Evolutionary conservation across 2,329 filamentous ascomycete species (phyloP).

Genomic region (Colletotrichum lini): DNA sequence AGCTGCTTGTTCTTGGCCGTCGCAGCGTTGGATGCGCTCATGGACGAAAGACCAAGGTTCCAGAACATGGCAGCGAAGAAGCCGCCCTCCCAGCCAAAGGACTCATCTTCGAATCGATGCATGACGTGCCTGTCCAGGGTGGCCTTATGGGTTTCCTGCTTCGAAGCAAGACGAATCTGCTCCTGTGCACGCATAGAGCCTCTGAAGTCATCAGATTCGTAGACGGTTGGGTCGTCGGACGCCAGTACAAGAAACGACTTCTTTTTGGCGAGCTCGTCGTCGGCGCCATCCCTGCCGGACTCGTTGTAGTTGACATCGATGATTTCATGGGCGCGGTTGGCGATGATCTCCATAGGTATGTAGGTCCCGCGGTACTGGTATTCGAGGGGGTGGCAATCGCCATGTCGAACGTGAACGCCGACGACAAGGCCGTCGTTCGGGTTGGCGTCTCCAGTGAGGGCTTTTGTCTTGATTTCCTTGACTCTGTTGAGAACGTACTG

Average conservation of each 20-base stretch:
- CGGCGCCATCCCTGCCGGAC: slow-evolving; percentile 51
- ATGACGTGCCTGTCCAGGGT: slow-evolving; percentile 65
- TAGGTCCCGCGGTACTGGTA: slow-evolving; percentile 84
- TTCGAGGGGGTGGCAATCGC: slow-evolving; percentile 83
- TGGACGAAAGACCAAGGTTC: slow-evolving; percentile 73
- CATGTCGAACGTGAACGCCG: slow-evolving; percentile 84
- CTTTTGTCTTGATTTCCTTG: slow-evolving; percentile 66
- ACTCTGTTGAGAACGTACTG: slow-evolving; percentile 75
- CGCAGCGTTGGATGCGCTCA: slow-evolving; percentile 54
- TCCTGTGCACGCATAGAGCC: slow-evolving; percentile 76
- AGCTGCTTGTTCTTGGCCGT: slow-evolving; percentile 51
- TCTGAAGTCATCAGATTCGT: slow-evolving; percentile 74
- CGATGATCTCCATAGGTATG: slow-evolving; percentile 80
- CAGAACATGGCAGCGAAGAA: slow-evolving; percentile 89
- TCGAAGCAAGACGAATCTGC: slow-evolving; percentile 81
- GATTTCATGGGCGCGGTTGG: slow-evolving; percentile 69
- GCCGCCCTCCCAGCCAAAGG: slow-evolving; percentile 89
- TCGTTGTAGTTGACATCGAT: slow-evolving; percentile 65
- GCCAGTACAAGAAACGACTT: slow-evolving; percentile 74
- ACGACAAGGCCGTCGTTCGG: slow-evolving; percentile 69
- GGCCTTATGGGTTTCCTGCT: slow-evolving; percentile 61
- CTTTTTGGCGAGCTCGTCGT: slow-evolving; percentile 54
- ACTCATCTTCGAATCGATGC: slow-evolving; percentile 79
- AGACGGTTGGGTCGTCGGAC: slow-evolving; percentile 86
- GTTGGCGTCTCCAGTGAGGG: slow-evolving; percentile 57